These are phyloP conservation scores for Heteromeles arbutifolia DNA, from an alignment of 306 rosid genomes.

Conservation along the genomic window DNA sequence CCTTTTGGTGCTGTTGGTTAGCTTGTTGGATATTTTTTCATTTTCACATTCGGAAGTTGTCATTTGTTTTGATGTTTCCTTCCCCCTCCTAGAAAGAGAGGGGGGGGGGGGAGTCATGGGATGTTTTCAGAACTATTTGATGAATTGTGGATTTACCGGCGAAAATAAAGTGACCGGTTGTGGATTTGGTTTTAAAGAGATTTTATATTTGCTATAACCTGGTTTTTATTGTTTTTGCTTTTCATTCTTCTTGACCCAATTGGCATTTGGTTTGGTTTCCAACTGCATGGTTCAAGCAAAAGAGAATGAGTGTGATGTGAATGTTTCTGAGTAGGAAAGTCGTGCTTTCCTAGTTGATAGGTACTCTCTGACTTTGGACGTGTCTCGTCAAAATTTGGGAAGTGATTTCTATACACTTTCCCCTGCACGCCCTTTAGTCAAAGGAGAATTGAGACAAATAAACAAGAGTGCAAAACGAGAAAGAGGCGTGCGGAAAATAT, in stretches of 20 bases:
- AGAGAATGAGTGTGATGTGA: background rate
- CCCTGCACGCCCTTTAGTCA: background rate
- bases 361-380: background rate
- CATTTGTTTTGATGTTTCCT: background rate
- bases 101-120: background rate
- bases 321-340: background rate
- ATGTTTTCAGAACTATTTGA: background rate
- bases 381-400: too few species aligned
- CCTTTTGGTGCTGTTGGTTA: background rate
- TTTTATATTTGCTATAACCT: background rate
- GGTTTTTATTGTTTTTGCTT: background rate
- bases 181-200: background rate
- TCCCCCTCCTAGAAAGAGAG: background rate
- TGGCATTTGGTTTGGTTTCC: background rate
- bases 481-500: too few species aligned
- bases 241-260: background rate
- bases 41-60: background rate
- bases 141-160: background rate
- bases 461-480: too few species aligned
- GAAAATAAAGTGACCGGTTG: background rate
- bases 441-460: too few species aligned
- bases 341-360: background rate
- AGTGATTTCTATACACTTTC: background rate
- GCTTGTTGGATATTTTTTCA: background rate
- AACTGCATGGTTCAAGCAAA: background rate